Conservation (phyloP, 176 grass and related monocot species). For the Tillandsia leiboldiana region DNA sequence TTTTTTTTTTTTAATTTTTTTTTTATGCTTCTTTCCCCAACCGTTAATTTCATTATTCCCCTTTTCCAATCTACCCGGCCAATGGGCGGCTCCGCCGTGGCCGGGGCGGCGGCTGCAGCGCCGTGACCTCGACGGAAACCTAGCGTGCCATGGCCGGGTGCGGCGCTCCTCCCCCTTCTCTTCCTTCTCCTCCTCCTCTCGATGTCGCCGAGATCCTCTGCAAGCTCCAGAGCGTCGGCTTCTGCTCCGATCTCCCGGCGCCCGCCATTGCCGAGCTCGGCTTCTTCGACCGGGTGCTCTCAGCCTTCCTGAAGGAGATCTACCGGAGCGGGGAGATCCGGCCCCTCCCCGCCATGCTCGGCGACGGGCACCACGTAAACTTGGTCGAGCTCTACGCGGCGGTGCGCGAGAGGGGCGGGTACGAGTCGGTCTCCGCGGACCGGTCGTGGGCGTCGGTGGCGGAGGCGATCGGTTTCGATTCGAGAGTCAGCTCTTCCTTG, state of each 20-base stretch:
- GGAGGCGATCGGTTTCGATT: slow-evolving; percentile 24
- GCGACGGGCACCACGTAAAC: slow-evolving; percentile 25
- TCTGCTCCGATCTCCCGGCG: slow-evolving; percentile 32
- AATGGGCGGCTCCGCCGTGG: not conserved
- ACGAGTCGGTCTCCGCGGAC: slow-evolving; percentile 7
- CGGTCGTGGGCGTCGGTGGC: slow-evolving; percentile 32
- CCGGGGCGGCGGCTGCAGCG: not conserved
- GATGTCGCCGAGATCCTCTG: slow-evolving; percentile 33
- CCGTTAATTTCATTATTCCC: not conserved
- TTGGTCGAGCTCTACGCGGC: slow-evolving; percentile 38
- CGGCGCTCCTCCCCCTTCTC: not conserved
- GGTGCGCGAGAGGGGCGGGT: slow-evolving; percentile 33
- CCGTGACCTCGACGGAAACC: not conserved
- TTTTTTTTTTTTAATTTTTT: too few relatives aligned
- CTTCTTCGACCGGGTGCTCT: slow-evolving; percentile 41
- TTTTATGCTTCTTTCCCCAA: not conserved
- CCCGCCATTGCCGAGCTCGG: slow-evolving; percentile 5
- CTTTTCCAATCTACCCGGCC: too few relatives aligned
- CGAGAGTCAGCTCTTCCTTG: slow-evolving; percentile 17
- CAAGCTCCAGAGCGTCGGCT: slow-evolving; percentile 44
- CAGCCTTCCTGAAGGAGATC: slow-evolving; percentile 36
- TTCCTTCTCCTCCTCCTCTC: not conserved
- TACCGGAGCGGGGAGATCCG: slow-evolving; percentile 25
- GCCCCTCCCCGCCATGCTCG: slow-evolving; percentile 29
- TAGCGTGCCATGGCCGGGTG: too few relatives aligned